Conservation (phyloP, 2,329 filamentous ascomycete species). For the Pseudogymnoascus sp. region DNA sequence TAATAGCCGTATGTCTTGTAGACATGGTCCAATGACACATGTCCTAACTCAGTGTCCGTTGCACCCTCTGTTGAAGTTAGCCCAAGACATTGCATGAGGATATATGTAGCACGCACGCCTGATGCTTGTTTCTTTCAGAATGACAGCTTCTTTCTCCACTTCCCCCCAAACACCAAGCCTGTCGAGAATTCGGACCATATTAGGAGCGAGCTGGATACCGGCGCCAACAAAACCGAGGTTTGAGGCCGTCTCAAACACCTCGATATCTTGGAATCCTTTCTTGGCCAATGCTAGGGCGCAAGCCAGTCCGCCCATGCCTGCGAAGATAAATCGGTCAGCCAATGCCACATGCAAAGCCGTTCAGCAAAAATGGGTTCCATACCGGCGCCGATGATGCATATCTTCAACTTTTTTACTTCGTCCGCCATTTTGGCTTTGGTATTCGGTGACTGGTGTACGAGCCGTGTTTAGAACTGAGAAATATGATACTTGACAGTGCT, state of each 20-base stretch:
- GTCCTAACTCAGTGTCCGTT: constrained; percentile 58
- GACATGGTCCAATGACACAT: constrained; percentile 62
- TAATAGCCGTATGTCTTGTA: constrained; percentile 60
- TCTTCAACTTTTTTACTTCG: constrained; percentile 8
- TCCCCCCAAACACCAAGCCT: constrained; percentile 62
- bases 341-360: background rate
- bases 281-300: constrained; percentile 65
- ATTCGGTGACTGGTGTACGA: background rate
- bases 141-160: constrained; percentile 62
- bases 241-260: constrained; percentile 65
- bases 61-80: constrained; percentile 45
- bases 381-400: constrained; percentile 2
- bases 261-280: constrained; percentile 64
- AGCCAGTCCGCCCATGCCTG: constrained; percentile 72
- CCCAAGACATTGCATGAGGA: background rate
- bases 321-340: background rate
- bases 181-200: constrained; percentile 70
- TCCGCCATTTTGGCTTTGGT: background rate
- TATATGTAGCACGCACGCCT: constrained; percentile 38
- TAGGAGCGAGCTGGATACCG: constrained; percentile 76
- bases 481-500: background rate
- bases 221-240: constrained; percentile 74
- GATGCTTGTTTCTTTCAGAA: constrained; percentile 64
- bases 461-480: background rate
- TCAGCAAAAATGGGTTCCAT: background rate